These are phyloP conservation scores for Nannochloris sp. DNA, from an alignment of 139 green algal genomes.

Conservation along the genomic window DNA sequence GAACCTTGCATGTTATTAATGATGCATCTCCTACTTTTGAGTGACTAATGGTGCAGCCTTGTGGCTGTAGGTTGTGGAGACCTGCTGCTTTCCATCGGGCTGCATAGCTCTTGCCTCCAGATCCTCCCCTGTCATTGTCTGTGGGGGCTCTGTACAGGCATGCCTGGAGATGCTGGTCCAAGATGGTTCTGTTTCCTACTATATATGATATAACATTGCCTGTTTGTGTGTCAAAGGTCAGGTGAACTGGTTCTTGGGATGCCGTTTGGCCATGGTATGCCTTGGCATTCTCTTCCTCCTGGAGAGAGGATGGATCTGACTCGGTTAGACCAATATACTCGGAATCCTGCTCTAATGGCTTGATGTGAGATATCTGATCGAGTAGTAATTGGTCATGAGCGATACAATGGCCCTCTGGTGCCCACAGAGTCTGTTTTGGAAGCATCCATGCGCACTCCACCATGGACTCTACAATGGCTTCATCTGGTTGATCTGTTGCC, in stretches of 20 bases:
- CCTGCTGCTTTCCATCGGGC: conserved; percentile 49
- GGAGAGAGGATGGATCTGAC: too few relatives aligned
- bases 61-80: conserved; percentile 32
- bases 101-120: conserved; percentile 53
- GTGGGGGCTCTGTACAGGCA: conserved; percentile 68
- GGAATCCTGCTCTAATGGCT: too few relatives aligned
- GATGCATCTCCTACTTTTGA: too few relatives aligned
- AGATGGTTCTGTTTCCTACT: conserved; percentile 5
- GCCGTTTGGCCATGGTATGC: background rate
- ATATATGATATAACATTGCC: background rate
- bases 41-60: background rate
- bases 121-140: conserved; percentile 83
- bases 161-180: conserved; percentile 22
- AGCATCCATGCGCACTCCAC: too few relatives aligned
- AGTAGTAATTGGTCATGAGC: too few relatives aligned
- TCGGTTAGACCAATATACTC: too few relatives aligned
- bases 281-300: too few relatives aligned
- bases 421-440: too few relatives aligned
- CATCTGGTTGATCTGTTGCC: too few relatives aligned
- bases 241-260: background rate
- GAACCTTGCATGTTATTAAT: background rate
- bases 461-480: too few relatives aligned
- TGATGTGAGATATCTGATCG: too few relatives aligned
- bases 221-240: background rate
- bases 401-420: too few relatives aligned